Percentiles rank a stretch among this genome's conserved stretches.
These are phyloP conservation scores for Podospora conica DNA, from an alignment of 495 filamentous ascomycete species.

Conservation along the genomic window DNA sequence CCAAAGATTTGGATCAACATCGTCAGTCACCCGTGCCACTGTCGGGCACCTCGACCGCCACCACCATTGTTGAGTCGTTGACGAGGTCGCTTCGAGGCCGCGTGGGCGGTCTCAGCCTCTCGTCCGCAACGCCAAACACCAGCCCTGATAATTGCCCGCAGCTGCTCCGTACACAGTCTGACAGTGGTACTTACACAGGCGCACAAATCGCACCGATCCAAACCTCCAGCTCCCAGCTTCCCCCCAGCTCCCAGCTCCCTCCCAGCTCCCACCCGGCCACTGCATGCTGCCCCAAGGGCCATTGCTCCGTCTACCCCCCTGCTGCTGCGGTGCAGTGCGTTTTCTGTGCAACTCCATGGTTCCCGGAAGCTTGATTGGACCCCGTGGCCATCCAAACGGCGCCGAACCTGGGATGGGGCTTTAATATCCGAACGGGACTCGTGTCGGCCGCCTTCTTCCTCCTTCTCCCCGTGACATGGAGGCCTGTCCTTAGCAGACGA, in stretches of 20 bases:
- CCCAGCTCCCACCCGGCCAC: neutral
- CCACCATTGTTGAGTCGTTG: neutral
- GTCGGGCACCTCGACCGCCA: neutral
- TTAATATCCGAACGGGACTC: conserved; percentile 2
- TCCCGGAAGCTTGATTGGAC: neutral
- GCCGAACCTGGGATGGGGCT: neutral
- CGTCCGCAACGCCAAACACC: neutral
- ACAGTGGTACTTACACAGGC: too few relatives aligned
- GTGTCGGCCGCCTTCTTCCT: neutral
- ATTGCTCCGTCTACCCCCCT: neutral
- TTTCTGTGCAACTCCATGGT: neutral
- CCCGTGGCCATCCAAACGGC: neutral
- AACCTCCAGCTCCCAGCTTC: neutral
- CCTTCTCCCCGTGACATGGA: neutral
- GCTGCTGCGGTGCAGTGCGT: neutral
- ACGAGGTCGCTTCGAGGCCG: neutral
- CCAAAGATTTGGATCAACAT: conserved; percentile 12
- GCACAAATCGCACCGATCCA: neutral
- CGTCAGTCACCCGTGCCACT: neutral
- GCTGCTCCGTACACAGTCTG: neutral
- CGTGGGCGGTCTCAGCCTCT: conserved; percentile 8
- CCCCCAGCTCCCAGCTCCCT: neutral
- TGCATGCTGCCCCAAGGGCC: neutral
- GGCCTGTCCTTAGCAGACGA: too few relatives aligned
- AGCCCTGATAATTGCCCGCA: neutral